phyloP scores from a whole-genome alignment of 352 stramenopile species.

The Phytophthora kernoviae region DNA sequence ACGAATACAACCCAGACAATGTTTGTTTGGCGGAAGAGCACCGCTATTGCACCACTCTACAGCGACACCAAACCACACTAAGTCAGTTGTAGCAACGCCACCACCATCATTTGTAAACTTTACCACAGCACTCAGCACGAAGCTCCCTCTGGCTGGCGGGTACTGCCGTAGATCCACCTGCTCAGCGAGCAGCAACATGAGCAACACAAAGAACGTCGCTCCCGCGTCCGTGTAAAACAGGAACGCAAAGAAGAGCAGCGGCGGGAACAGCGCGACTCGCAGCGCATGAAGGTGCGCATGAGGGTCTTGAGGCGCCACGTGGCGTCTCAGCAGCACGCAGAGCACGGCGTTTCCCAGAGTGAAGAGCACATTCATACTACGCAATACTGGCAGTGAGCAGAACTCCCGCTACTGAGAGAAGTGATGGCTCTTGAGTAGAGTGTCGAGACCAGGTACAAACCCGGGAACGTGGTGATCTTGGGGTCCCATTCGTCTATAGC shows the following conservation, averaged over 20 bases:
- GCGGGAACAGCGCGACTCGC: constrained; percentile 76
- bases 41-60: constrained; percentile 70
- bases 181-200: constrained; percentile 77
- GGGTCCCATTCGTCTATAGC: constrained; percentile 82
- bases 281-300: constrained; percentile 68
- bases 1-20: constrained; percentile 92
- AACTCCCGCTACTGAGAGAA: constrained; percentile 27
- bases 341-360: constrained; percentile 58
- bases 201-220: constrained; percentile 88
- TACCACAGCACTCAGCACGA: constrained; percentile 69
- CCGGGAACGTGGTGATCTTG: constrained; percentile 94
- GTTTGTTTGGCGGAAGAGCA: constrained; percentile 92
- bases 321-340: constrained; percentile 49
- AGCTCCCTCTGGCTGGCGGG: constrained; percentile 38
- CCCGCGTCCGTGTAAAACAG: constrained; percentile 92
- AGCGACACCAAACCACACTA: constrained; percentile 10
- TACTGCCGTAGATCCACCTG: constrained; percentile 49
- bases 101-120: not conserved
- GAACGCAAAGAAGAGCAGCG: constrained; percentile 89
- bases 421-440: constrained; percentile 37
- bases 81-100: constrained; percentile 1
- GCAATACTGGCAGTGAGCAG: constrained; percentile 69
- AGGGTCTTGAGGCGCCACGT: constrained; percentile 45
- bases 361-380: constrained; percentile 86
- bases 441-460: constrained; percentile 77